Evolutionary conservation across 805 yeast genomes (phyloP).

Genomic region (Danielia oregonensis): DNA sequence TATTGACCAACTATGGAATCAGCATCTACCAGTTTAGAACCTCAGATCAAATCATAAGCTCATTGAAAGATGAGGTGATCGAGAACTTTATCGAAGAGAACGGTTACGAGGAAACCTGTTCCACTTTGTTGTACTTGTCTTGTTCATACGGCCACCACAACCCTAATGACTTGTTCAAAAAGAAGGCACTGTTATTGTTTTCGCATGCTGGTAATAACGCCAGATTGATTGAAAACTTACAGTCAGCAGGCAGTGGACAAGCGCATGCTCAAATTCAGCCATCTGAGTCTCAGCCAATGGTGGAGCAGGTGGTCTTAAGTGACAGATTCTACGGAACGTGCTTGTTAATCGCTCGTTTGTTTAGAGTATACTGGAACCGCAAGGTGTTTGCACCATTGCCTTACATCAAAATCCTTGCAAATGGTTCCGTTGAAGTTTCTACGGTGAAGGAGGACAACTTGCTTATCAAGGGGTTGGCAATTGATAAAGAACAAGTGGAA

Average conservation of each 20-base stretch:
- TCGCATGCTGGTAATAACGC: conserved; percentile 54
- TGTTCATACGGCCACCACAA: conserved; percentile 59
- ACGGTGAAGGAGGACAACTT: conserved; percentile 43
- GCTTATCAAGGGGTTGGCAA: conserved; percentile 42
- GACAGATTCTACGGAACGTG: conserved; percentile 90
- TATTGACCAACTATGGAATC: conserved; percentile 76
- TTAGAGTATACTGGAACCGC: conserved; percentile 74
- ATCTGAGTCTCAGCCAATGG: conserved; percentile 34
- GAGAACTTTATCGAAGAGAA: conserved; percentile 70
- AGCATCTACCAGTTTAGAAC: conserved; percentile 73
- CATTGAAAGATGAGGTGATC: conserved; percentile 62
- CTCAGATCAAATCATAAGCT: conserved; percentile 73
- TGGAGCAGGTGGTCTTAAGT: conserved; percentile 80
- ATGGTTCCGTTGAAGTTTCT: conserved; percentile 34
- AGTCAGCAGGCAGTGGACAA: conserved; percentile 14
- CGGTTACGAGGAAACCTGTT: conserved; percentile 87
- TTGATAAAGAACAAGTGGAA: conserved; percentile 53
- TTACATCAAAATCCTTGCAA: conserved; percentile 33
- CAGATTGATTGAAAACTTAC: conserved; percentile 25
- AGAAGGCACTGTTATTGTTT: conserved; percentile 48
- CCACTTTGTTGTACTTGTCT: conserved; percentile 80
- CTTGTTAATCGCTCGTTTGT: conserved; percentile 69
- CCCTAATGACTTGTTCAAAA: conserved; percentile 45
- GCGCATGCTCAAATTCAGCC: conserved; percentile 12
- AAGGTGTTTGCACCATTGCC: conserved; percentile 57